Percentiles rank a stretch among this genome's conserved stretches.
These are phyloP conservation scores for Fusarium hostae DNA, from an alignment of 2,329 filamentous ascomycete species.

Conservation along the genomic window DNA sequence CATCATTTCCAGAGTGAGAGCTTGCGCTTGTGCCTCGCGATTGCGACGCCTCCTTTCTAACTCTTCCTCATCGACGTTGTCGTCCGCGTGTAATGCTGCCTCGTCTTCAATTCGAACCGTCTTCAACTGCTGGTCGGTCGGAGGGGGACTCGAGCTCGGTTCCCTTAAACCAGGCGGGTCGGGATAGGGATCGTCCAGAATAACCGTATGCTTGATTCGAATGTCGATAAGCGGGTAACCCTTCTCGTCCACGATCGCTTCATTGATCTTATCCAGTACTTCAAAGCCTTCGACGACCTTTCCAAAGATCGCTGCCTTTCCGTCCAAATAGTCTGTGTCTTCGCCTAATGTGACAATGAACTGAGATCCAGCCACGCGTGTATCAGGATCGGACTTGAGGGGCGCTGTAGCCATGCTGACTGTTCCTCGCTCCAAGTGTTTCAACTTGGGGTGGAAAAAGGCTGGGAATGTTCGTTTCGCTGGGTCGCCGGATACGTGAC, in stretches of 20 bases:
- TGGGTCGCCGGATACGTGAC: slow-evolving; percentile 73
- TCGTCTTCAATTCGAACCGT: slow-evolving; percentile 94
- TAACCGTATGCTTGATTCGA: slow-evolving; percentile 89
- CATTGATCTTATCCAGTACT: slow-evolving; percentile 91
- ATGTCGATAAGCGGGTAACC: slow-evolving; percentile 94
- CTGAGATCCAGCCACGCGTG: slow-evolving; percentile 86
- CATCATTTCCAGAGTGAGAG: slow-evolving; percentile 96
- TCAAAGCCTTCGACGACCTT: slow-evolving; percentile 97
- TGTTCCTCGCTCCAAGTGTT: slow-evolving; percentile 88
- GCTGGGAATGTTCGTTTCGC: slow-evolving; percentile 82
- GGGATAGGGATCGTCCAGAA: slow-evolving; percentile 91
- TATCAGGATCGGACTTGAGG: slow-evolving; percentile 79
- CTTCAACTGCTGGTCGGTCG: slow-evolving; percentile 85
- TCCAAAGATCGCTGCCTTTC: slow-evolving; percentile 93
- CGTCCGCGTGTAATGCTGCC: slow-evolving; percentile 80
- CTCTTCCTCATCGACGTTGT: slow-evolving; percentile 78
- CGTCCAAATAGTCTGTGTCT: slow-evolving; percentile 89
- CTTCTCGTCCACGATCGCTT: slow-evolving; percentile 84
- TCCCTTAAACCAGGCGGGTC: slow-evolving; percentile 82
- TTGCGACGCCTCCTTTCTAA: slow-evolving; percentile 84
- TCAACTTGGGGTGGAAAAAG: slow-evolving; percentile 87
- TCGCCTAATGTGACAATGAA: slow-evolving; percentile 94
- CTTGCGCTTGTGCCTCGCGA: slow-evolving; percentile 91
- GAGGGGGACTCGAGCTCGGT: slow-evolving; percentile 82
- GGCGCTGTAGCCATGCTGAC: slow-evolving; percentile 98